These are phyloP conservation scores for Cyphellophora attinorum DNA, from an alignment of 2,329 filamentous ascomycete genomes.

Conservation along the genomic window DNA sequence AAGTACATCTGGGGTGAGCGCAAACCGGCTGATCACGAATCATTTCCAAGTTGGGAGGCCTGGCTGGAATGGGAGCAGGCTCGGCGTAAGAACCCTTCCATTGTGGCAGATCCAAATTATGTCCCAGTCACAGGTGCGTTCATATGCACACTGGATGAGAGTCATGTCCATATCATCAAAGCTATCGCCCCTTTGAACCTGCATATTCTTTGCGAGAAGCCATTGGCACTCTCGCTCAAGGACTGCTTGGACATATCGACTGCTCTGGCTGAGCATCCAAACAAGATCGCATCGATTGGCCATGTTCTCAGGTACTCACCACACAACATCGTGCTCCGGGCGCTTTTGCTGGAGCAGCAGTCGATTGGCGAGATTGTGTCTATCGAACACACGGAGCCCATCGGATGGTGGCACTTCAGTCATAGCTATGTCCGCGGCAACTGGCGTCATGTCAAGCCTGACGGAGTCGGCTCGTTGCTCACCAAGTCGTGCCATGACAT, in stretches of 20 bases:
- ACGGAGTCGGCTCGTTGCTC: slow-evolving; percentile 68
- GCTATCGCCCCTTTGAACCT: slow-evolving; percentile 59
- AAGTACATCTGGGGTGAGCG: slow-evolving; percentile 61
- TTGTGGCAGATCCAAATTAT: slow-evolving; percentile 35
- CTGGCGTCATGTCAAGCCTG: slow-evolving; percentile 69
- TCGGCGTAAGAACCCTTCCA: slow-evolving; percentile 45
- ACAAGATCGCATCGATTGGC: slow-evolving; percentile 72
- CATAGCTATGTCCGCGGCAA: slow-evolving; percentile 88
- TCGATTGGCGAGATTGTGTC: slow-evolving; percentile 78
- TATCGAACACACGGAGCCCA: slow-evolving; percentile 84
- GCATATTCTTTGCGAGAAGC: slow-evolving; percentile 94
- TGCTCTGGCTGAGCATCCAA: slow-evolving; percentile 15
- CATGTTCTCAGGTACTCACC: slow-evolving; percentile 91
- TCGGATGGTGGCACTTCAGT: slow-evolving; percentile 93
- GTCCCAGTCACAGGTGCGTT: slow-evolving; percentile 47
- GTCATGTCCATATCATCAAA: slow-evolving; percentile 72
- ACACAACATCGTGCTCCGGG: slow-evolving; percentile 77
- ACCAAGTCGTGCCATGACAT: slow-evolving; percentile 97
- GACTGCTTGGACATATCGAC: slow-evolving; percentile 56
- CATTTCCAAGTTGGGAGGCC: slow-evolving; percentile 64
- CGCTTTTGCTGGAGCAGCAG: slow-evolving; percentile 63
- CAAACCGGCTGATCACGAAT: slow-evolving; percentile 49
- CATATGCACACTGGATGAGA: slow-evolving; percentile 74
- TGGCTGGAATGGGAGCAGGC: slow-evolving; percentile 58
- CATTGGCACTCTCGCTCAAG: slow-evolving; percentile 66